Evolutionary conservation across 495 filamentous ascomycete genomes (phyloP).

Genomic region (Neurospora intermedia): DNA sequence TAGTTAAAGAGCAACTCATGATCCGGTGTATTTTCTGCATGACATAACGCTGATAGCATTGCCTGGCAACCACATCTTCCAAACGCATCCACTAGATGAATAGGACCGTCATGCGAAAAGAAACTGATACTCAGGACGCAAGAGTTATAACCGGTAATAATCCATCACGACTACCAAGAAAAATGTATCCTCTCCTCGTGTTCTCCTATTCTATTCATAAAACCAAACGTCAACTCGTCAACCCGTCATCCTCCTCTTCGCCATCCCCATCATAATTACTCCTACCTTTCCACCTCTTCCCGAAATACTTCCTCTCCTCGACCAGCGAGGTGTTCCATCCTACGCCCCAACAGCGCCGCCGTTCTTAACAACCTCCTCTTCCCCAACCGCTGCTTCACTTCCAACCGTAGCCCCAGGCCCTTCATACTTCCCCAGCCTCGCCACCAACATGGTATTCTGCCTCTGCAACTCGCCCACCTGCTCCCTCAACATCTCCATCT

Average conservation of each 20-base stretch:
- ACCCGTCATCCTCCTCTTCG: not conserved
- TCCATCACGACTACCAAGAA: not conserved
- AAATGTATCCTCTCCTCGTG: not conserved
- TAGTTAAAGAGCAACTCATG: not conserved
- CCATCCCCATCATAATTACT: not conserved
- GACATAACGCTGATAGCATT: not conserved
- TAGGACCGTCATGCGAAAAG: not conserved
- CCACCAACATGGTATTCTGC: constrained; percentile 52
- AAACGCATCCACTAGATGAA: not conserved
- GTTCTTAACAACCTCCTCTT: not conserved
- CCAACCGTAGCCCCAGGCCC: not conserved
- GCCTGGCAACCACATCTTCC: not conserved
- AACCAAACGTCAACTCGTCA: not conserved
- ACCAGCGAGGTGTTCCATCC: not conserved
- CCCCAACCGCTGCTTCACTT: not conserved
- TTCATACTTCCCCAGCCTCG: constrained; percentile 31
- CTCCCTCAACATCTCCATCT: constrained; percentile 52
- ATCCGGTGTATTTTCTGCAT: not conserved
- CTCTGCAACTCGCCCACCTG: constrained; percentile 53
- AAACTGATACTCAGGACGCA: not conserved
- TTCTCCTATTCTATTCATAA: not conserved
- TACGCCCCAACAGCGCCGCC: not conserved
- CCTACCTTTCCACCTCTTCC: not conserved
- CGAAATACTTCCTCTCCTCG: not conserved
- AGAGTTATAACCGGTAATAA: not conserved